Base-by-base conservation (phyloP, 1,284 basidiomycete genomes). In the Fomes fomentarius region DNA sequence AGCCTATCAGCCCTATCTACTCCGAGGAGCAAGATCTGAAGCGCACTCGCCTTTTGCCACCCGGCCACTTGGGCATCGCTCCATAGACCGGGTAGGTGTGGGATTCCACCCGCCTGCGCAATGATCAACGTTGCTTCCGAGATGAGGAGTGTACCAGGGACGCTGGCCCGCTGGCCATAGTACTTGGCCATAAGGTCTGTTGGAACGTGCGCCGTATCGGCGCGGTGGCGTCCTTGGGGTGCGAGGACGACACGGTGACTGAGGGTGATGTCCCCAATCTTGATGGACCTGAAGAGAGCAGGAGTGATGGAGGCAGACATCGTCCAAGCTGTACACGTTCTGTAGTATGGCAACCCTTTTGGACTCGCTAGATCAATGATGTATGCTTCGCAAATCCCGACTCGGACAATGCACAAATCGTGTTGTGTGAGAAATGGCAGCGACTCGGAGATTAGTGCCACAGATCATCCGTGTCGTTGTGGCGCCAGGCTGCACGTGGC, bases 111-210 rank as follows among this genome's bases (percentile, higher is more conserved):
- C 0, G 73, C 74, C 31, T 69, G 63, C 14, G 66, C 50, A 19
- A 67, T 66, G 43, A 81, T 74, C 47, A 74, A 64, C 0, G 74
- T 75, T 0, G 66, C 76, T 60, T 82, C 80, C 3, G 75, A 70
- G 46, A 82, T 77, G 19, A 82, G 63, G 3, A 82, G 65, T 0
- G 76, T 76, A 1, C 79, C 80, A 0, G 75, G 71, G 2, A 57
- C 59, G 26, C 63, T 66, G 3, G 72, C 74, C 4, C 79, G 69
- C 56, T 82, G 80, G 0, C 62, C 56, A 59, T 82, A 82, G 63
- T 81, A 80, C 37, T 74, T 69, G 31, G 66, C 67, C 26, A 65
- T 66, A 9, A 72, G 58, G 10, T 65, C 63, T 10, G 47, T 47
- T 6, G 31, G 67, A n/a, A 62, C 63, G 35, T 68, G 62, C 11